Evolutionary conservation across 2,329 filamentous ascomycete genomes (phyloP).

Genomic region (Verticillium albo-atrum): DNA sequence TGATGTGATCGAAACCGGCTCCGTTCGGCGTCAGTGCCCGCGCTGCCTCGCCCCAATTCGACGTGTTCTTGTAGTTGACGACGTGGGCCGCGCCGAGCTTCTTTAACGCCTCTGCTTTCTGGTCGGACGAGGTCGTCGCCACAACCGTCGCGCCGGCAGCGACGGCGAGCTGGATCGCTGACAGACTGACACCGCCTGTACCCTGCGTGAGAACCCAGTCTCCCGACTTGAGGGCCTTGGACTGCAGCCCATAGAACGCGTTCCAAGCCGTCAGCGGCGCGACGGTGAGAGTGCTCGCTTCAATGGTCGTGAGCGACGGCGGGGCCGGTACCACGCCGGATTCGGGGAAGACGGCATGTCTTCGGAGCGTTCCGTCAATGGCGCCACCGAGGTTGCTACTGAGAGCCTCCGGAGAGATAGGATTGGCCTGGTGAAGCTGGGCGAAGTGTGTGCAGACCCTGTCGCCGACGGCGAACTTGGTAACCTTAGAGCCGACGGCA

Average conservation of each 20-base stretch:
- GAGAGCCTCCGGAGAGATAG: conserved; percentile 26
- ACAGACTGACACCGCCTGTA: conserved; percentile 47
- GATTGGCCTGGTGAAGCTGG: conserved; percentile 45
- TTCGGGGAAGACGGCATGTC: conserved; percentile 65
- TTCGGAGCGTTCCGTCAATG: conserved; percentile 62
- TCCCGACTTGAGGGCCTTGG: conserved; percentile 25
- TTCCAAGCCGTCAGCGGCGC: conserved; percentile 12
- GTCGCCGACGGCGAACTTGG: conserved; percentile 46
- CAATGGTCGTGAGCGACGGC: conserved; percentile 42
- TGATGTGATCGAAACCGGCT: not conserved
- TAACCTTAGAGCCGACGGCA: conserved; percentile 26
- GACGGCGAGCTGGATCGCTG: conserved; percentile 35
- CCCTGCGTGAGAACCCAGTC: conserved; percentile 47
- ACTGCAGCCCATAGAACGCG: conserved; percentile 4
- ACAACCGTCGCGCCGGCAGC: conserved; percentile 52
- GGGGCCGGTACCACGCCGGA: conserved; percentile 63
- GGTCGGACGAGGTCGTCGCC: conserved; percentile 47
- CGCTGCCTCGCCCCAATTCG: conserved; percentile 50
- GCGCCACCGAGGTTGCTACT: conserved; percentile 62
- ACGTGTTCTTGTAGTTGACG: conserved; percentile 50
- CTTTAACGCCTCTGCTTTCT: conserved; percentile 45
- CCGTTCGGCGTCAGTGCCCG: conserved; percentile 34
- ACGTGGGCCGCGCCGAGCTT: conserved; percentile 50
- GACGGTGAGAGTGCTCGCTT: conserved; percentile 55
- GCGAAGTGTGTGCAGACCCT: conserved; percentile 58